phyloP scores from a whole-genome alignment of 2,329 filamentous ascomycete species.

The Aureobasidium subglaciale region DNA sequence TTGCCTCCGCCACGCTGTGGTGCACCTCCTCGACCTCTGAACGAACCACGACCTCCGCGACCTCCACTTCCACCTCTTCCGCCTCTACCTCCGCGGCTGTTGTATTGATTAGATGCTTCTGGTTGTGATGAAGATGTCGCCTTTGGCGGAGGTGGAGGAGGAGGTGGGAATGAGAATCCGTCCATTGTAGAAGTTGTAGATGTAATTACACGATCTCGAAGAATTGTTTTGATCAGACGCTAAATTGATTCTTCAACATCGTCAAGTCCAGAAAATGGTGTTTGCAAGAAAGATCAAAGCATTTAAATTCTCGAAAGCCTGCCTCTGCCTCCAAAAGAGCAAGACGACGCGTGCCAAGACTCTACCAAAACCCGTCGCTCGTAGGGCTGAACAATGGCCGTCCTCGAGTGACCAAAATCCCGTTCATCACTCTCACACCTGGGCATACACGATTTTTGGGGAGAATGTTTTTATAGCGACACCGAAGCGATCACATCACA shows the following conservation, averaged over 20 bases:
- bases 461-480: constrained; percentile 9
- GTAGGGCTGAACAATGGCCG: constrained; percentile 1
- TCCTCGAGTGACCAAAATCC: background rate
- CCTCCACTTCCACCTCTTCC: constrained; percentile 27
- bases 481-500: background rate
- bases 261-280: background rate
- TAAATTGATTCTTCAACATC: too few relatives aligned
- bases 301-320: background rate
- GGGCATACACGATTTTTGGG: background rate
- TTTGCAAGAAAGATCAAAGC: background rate
- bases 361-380: background rate
- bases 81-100: constrained; percentile 20
- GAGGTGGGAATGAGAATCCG: constrained; percentile 42
- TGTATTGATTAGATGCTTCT: constrained; percentile 23
- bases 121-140: constrained; percentile 16
- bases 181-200: constrained; percentile 12
- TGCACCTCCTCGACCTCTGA: constrained; percentile 19
- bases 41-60: constrained; percentile 14
- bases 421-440: background rate
- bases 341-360: constrained; percentile 7
- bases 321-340: background rate
- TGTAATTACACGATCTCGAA: too few relatives aligned
- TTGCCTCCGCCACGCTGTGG: background rate
- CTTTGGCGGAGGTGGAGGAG: constrained; percentile 37
- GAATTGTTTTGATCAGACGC: too few relatives aligned